A percentile compares a stretch with the other conserved stretches of the same genome.
Evolutionary conservation across 768 basidiomycete species (phyloP).

Genomic region (Mycena chlorophos): DNA sequence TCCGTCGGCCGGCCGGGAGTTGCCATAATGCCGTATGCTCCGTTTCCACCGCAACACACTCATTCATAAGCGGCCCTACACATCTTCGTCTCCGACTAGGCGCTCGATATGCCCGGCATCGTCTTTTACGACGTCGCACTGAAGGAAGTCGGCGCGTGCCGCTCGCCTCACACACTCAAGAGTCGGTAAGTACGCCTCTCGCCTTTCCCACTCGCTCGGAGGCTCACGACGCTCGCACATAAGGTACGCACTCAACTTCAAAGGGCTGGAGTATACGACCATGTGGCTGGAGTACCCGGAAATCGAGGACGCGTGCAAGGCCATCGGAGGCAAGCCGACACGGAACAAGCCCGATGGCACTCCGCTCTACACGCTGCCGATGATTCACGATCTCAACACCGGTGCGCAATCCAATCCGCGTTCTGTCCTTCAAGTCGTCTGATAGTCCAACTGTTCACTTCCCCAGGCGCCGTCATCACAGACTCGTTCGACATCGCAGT

Average conservation of each 20-base stretch:
- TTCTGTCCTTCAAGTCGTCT: background rate
- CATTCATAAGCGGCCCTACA: too few species aligned
- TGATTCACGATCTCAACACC: constrained; percentile 38
- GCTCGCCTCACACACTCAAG: constrained; percentile 51
- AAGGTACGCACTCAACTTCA: background rate
- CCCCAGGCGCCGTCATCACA: constrained; percentile 25
- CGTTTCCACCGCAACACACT: too few species aligned
- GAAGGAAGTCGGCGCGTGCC: constrained; percentile 29
- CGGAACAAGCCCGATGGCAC: constrained; percentile 16
- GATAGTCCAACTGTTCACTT: background rate
- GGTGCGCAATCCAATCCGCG: constrained; percentile 1
- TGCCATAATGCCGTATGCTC: too few species aligned
- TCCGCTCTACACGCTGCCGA: constrained; percentile 39
- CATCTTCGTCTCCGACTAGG: too few species aligned
- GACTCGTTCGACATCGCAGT: constrained; percentile 42
- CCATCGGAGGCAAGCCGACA: background rate
- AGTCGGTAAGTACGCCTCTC: constrained; percentile 32
- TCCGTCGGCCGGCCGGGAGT: too few species aligned
- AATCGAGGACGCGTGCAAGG: background rate
- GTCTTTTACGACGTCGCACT: constrained; percentile 48
- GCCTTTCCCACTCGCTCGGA: background rate
- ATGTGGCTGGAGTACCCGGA: background rate
- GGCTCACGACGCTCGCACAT: too few species aligned
- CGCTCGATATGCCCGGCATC: too few species aligned
- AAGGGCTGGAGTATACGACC: background rate